Conservation (phyloP, 176 grass and related monocot species). For the Eleusine coracana region DNA sequence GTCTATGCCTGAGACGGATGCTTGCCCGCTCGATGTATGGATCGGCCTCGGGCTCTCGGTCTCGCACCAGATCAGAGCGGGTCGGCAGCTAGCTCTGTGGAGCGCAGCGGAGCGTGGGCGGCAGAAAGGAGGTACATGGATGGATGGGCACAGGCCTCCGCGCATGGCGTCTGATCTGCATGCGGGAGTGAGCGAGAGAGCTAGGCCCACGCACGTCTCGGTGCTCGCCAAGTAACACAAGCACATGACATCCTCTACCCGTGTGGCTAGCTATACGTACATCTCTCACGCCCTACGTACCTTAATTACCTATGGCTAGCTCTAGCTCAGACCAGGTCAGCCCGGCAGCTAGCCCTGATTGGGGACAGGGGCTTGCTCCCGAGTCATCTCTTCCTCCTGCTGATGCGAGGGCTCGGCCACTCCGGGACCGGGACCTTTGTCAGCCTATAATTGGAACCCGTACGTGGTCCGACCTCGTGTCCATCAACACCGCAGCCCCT, state of each 20-base stretch:
- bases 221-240: slow-evolving; percentile 16
- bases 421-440: slow-evolving; percentile 26
- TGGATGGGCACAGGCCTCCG: background rate
- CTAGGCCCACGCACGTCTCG: slow-evolving; percentile 16
- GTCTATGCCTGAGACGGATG: background rate
- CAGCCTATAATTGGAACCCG: slow-evolving; percentile 20
- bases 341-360: slow-evolving; percentile 1
- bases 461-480: slow-evolving; percentile 31
- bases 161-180: slow-evolving; percentile 34
- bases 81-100: background rate
- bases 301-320: background rate
- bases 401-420: slow-evolving; percentile 26
- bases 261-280: background rate
- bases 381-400: background rate
- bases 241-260: slow-evolving; percentile 39
- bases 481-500: background rate
- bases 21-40: background rate
- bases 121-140: background rate
- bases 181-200: background rate
- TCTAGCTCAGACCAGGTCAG: slow-evolving; percentile 28
- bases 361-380: slow-evolving; percentile 1
- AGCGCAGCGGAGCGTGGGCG: background rate
- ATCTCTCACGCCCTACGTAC: background rate
- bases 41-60: background rate
- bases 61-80: background rate